Evolutionary conservation across 2,329 filamentous ascomycete genomes (phyloP), one percentile per base, ranked within the genome.

Genomic region (Phyllosticta citrichinensis): DNA sequence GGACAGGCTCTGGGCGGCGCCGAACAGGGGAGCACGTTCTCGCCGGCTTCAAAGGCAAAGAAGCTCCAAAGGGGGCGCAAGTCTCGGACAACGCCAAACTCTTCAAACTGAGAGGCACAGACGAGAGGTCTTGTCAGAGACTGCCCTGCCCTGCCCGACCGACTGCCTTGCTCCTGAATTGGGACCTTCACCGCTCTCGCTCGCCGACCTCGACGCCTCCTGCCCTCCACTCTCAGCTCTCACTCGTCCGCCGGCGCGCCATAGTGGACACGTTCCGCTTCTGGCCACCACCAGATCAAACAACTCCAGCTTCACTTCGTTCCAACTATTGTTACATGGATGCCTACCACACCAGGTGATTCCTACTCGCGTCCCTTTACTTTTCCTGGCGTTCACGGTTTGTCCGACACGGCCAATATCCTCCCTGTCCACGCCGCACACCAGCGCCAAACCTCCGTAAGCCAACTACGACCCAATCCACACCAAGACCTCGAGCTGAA

Each of bases 281-380:
- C 52, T 55, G 55, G 55, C 24, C 27, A 27, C 24, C 55, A 57
- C 40, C 55, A 55, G 52, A 55, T 56, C 59, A 59, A 56, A 59
- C 58, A 19, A 33, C 60, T 50, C 55, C 47, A 57, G 24, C 25
- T 51, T 58, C 56, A 22, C 10, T 24, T 54, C 19, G 10, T 51
- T 35, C 52, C 54, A 33, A 60, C 24, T 40, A 56, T 25, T 53
- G 51, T 50, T 67, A 71, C 66, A 76, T 78, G 73, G 69, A 77
- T 77, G 75, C 72, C 74, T 73, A 69, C 71, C 64, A 70, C 71
- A 64, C 65, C 71, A 64, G 69, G 67, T 68, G 68, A 74, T 63
- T 69, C 70, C 64, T 66, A 73, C 63, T 68, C 71, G 69, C 67
- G 57, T 19, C 47, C 61, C 63, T 65, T 74, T 64, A 68, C 70